Base-by-base conservation (phyloP, 2,329 filamentous ascomycete species). In the Colletotrichum kahawae region DNA sequence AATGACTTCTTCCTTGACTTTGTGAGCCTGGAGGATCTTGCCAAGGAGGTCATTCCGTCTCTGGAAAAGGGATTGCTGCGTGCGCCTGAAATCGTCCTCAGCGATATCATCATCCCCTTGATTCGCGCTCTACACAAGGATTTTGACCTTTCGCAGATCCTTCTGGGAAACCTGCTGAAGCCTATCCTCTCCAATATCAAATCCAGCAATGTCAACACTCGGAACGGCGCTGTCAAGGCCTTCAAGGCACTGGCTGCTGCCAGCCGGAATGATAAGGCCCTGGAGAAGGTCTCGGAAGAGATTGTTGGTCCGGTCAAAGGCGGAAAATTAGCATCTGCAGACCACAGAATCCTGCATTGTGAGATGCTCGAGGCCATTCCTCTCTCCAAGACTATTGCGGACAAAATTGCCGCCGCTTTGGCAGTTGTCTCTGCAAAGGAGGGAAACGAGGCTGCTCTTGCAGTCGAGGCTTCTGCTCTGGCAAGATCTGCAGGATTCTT, bases 101-200 rank as follows among this genome's bases (percentile, higher is more conserved):
- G 93, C 79, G 94, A 95, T 77, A 88, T 98, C 29, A 86, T 98
- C 65, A 91, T 93, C 7, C 92, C 93, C 14, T 88, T 98, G 60
- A 88, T 97, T 74, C 84, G 88, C 10, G 91, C 95, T 33, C 86
- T 99, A 8, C 92, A 95, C 2, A 82, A 86, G 33, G 86, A 87
- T 7, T 89, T 97, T 79, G 96, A 99, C 80, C 88, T 98, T 21
- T 96, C 96, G 10, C 90, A 92, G 48, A 86, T 94, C 6, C 88
- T 98, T 21, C 89, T 90, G 67, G 88, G 89, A 31, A 94, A 94
- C 76, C 88, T 99, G 43, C 84, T 97, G 48, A 98, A 98, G 83
- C 95, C 95, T 7, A 87, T 99, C 14, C 85, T 98, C n/a, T 93
- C 95, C 54, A 98, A 95, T 81, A 89, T 96, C 83, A 98, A 98